These are phyloP conservation scores for Colletotrichum liriopes DNA, from an alignment of 2,329 filamentous ascomycete genomes.

Conservation along the genomic window DNA sequence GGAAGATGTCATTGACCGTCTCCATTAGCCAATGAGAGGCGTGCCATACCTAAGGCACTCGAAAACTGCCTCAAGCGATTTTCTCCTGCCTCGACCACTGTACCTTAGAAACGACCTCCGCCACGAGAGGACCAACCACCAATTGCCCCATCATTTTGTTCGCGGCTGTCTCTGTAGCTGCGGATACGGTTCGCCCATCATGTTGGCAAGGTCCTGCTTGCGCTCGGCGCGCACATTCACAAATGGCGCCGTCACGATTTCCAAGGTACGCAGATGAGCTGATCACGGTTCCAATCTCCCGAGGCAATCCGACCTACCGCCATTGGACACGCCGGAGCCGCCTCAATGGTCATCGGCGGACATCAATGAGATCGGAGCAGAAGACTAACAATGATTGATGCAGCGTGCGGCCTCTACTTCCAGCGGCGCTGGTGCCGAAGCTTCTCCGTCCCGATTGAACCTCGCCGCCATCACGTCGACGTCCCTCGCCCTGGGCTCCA, in stretches of 20 bases:
- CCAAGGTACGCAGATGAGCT: slow-evolving; percentile 77
- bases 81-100: slow-evolving; percentile 41
- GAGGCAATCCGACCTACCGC: slow-evolving; percentile 50
- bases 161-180: slow-evolving; percentile 53
- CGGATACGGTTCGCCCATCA: slow-evolving; percentile 71
- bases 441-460: slow-evolving; percentile 85
- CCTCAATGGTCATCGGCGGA: slow-evolving; percentile 44
- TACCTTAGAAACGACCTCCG: slow-evolving; percentile 43
- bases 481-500: slow-evolving; percentile 87
- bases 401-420: slow-evolving; percentile 81
- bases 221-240: slow-evolving; percentile 90
- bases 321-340: slow-evolving; percentile 36
- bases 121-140: slow-evolving; percentile 48
- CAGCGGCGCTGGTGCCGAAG: slow-evolving; percentile 79
- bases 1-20: slow-evolving; percentile 40
- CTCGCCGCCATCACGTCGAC: slow-evolving; percentile 90
- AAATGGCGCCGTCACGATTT: slow-evolving; percentile 79
- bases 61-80: slow-evolving; percentile 44
- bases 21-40: slow-evolving; percentile 36
- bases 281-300: slow-evolving; percentile 54
- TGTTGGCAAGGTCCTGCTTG: slow-evolving; percentile 95
- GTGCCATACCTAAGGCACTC: slow-evolving; percentile 42
- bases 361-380: slow-evolving; percentile 43
- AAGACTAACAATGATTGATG: slow-evolving; percentile 56
- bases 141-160: slow-evolving; percentile 55